Conservation (phyloP, 2,329 filamentous ascomycete species). For the Didymella arachidicola region DNA sequence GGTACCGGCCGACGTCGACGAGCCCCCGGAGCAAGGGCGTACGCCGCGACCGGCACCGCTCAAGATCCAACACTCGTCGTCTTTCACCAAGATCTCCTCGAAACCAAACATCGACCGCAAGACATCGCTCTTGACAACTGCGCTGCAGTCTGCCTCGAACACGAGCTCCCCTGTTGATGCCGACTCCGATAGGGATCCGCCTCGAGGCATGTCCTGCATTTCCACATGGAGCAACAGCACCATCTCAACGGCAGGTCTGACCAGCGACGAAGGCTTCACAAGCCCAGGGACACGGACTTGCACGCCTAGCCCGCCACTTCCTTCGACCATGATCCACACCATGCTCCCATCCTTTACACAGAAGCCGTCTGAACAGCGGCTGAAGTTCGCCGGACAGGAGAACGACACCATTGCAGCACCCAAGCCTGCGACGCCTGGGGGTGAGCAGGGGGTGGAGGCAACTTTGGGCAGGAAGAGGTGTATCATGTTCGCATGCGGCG, state of each 20-base stretch:
- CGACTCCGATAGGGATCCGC: constrained; percentile 44
- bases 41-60: constrained; percentile 54
- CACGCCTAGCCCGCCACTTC: constrained; percentile 86
- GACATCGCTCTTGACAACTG: constrained; percentile 86
- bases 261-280: constrained; percentile 91
- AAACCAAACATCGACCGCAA: constrained; percentile 63
- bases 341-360: constrained; percentile 49
- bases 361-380: constrained; percentile 49
- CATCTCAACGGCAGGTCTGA: constrained; percentile 86
- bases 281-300: constrained; percentile 82
- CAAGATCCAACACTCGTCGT: constrained; percentile 50
- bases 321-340: constrained; percentile 59
- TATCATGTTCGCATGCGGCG: constrained; percentile 88
- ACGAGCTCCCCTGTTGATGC: constrained; percentile 52
- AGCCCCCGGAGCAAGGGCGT: constrained; percentile 78
- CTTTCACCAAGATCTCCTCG: constrained; percentile 58
- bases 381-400: constrained; percentile 49
- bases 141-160: constrained; percentile 66
- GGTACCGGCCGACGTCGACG: constrained; percentile 77
- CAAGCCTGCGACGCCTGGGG: constrained; percentile 28
- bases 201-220: constrained; percentile 59
- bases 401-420: constrained; percentile 30
- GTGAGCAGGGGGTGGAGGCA: constrained; percentile 68
- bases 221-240: constrained; percentile 84
- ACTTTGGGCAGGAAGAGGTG: constrained; percentile 79